Conservation (phyloP, 495 filamentous ascomycete species). For the Penicillium egyptiacum region DNA sequence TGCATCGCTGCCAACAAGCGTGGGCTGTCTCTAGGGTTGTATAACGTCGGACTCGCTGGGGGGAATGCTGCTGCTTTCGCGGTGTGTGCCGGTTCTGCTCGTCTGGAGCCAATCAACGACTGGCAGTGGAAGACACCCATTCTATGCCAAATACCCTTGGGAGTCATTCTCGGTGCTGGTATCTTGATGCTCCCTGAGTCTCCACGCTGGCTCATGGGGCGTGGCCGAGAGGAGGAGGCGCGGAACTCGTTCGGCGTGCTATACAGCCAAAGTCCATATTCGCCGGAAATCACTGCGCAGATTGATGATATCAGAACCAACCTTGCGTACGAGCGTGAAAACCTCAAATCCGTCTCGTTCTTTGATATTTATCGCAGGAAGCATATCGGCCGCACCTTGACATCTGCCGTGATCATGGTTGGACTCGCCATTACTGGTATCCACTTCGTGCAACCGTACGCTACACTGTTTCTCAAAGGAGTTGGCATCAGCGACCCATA, state of each 20-base stretch:
- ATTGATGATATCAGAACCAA: slow-evolving; percentile 27
- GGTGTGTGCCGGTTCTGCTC: slow-evolving; percentile 30
- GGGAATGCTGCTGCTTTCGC: slow-evolving; percentile 28
- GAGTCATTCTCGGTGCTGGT: slow-evolving; percentile 26
- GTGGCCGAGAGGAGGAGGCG: slow-evolving; percentile 25
- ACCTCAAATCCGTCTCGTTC: slow-evolving; percentile 10
- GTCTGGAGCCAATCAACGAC: slow-evolving; percentile 22
- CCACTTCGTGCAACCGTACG: slow-evolving; percentile 33
- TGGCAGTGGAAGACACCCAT: slow-evolving; percentile 38
- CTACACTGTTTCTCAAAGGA: slow-evolving; percentile 26
- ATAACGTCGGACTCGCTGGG: slow-evolving; percentile 31
- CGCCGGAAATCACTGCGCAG: slow-evolving; percentile 22
- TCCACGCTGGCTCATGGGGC: slow-evolving; percentile 30
- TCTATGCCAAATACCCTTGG: slow-evolving; percentile 31
- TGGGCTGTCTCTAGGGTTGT: slow-evolving; percentile 26
- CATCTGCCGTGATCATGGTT: slow-evolving; percentile 27
- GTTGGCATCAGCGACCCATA: slow-evolving; percentile 32
- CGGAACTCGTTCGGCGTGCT: slow-evolving; percentile 25
- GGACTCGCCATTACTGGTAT: slow-evolving; percentile 32
- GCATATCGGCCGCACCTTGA: slow-evolving; percentile 24
- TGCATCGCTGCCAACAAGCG: slow-evolving; percentile 32
- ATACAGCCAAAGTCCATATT: slow-evolving; percentile 24
- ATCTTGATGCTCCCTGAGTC: slow-evolving; percentile 37
- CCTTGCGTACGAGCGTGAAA: slow-evolving; percentile 23
- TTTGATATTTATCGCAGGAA: slow-evolving; percentile 27